A percentile compares a stretch with the other conserved stretches of the same genome.
phyloP scores from a whole-genome alignment of 1,284 basidiomycete species.

The Puccinia triticina region DNA sequence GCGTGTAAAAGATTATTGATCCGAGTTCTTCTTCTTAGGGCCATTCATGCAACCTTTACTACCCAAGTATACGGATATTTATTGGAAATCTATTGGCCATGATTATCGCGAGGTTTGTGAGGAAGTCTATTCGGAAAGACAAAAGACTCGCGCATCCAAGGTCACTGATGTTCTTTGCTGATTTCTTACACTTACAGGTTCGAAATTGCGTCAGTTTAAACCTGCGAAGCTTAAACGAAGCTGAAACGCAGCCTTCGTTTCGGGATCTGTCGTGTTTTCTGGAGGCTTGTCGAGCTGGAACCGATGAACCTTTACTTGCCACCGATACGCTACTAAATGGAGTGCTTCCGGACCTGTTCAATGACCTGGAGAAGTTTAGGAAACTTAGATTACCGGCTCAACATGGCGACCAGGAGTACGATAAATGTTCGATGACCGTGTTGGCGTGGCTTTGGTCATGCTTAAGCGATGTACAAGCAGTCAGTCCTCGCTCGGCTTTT shows the following conservation, averaged over 20 bases:
- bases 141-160: not conserved
- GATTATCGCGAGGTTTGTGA: constrained; percentile 76
- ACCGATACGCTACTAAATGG: constrained; percentile 66
- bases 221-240: constrained; percentile 60
- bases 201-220: constrained; percentile 61
- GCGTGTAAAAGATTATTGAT: constrained; percentile 57
- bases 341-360: constrained; percentile 65
- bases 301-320: constrained; percentile 64
- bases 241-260: constrained; percentile 71
- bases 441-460: constrained; percentile 76
- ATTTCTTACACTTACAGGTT: constrained; percentile 60
- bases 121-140: not conserved
- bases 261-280: constrained; percentile 70
- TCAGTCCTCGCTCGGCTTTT: not conserved
- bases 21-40: constrained; percentile 70
- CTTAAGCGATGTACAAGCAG: constrained; percentile 56
- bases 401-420: constrained; percentile 72
- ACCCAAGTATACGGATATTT: constrained; percentile 70
- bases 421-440: constrained; percentile 78
- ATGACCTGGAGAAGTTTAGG: constrained; percentile 58
- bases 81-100: constrained; percentile 76
- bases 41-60: constrained; percentile 71
- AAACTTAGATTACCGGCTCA: constrained; percentile 60
- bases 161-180: constrained; percentile 39
- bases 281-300: constrained; percentile 64